These are phyloP conservation scores for Lindgomyces ingoldianus DNA, from an alignment of 495 filamentous ascomycete species.

Conservation along the genomic window DNA sequence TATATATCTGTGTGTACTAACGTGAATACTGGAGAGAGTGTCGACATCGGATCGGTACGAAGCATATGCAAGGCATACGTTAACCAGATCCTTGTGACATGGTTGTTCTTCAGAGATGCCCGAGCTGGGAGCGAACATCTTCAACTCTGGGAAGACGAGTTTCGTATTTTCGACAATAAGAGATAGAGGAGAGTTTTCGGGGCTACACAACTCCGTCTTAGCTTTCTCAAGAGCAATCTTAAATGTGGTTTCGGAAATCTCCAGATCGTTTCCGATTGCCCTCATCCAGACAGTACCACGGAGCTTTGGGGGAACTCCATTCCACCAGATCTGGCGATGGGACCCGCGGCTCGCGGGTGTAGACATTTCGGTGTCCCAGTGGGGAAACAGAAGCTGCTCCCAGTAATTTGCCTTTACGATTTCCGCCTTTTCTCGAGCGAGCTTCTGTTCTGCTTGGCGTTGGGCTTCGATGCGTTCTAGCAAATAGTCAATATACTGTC, in stretches of 20 bases:
- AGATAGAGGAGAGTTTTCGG: slow-evolving; percentile 54
- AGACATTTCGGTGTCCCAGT: slow-evolving; percentile 76
- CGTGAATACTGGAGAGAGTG: slow-evolving; percentile 83
- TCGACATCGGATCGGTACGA: slow-evolving; percentile 96
- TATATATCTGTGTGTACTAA: slow-evolving; percentile 44
- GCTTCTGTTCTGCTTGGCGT: slow-evolving; percentile 53
- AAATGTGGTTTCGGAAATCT: slow-evolving; percentile 73
- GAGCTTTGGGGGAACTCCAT: slow-evolving; percentile 76
- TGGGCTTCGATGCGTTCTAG: slow-evolving; percentile 48
- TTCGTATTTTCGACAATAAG: slow-evolving; percentile 72
- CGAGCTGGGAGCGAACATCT: slow-evolving; percentile 60
- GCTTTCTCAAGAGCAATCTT: slow-evolving; percentile 75
- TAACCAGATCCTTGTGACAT: slow-evolving; percentile 70
- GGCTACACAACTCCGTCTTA: slow-evolving; percentile 58
- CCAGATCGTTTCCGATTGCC: slow-evolving; percentile 88
- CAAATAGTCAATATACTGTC: slow-evolving; percentile 2
- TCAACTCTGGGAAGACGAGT: slow-evolving; percentile 72
- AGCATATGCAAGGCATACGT: slow-evolving; percentile 84
- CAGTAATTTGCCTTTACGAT: slow-evolving; percentile 69
- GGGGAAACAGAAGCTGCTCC: slow-evolving; percentile 83
- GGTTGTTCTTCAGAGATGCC: slow-evolving; percentile 60
- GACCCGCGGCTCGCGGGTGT: slow-evolving; percentile 59
- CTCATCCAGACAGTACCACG: slow-evolving; percentile 82
- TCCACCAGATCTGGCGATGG: slow-evolving; percentile 86
- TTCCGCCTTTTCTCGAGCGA: slow-evolving; percentile 68